These are phyloP conservation scores for Fusarium ambrosium DNA, from an alignment of 2,329 filamentous ascomycete species.

Conservation along the genomic window DNA sequence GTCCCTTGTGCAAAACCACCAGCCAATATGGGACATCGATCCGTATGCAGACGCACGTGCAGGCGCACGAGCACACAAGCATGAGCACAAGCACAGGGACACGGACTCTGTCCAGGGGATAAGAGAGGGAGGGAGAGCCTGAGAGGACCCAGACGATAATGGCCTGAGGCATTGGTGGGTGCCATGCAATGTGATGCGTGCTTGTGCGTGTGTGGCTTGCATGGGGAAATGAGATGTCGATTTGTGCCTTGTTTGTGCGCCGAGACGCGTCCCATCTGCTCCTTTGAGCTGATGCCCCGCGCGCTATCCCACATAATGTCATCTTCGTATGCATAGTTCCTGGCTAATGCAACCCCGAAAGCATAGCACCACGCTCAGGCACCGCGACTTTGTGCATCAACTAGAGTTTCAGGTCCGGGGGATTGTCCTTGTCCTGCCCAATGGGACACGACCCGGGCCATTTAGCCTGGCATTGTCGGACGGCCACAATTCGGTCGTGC, in stretches of 20 bases:
- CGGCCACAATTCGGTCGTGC: conserved; percentile 45
- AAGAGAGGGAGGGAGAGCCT: not conserved
- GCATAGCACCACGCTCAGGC: conserved; percentile 37
- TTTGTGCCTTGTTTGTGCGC: conserved; percentile 47
- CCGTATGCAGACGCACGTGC: conserved; percentile 23
- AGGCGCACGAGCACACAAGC: conserved; percentile 25
- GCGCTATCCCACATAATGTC: conserved; percentile 28
- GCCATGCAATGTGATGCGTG: conserved; percentile 23
- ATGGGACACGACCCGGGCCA: conserved; percentile 47
- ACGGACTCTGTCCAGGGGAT: conserved; percentile 12
- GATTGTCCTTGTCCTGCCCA: conserved; percentile 39
- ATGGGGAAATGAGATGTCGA: conserved; percentile 45
- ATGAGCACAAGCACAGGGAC: conserved; percentile 30
- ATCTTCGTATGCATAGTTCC: conserved; percentile 40
- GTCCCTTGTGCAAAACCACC: conserved; percentile 9
- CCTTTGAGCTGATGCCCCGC: conserved; percentile 27
- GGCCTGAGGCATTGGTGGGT: conserved; percentile 21
- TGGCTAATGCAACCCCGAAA: conserved; percentile 49
- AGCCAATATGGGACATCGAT: conserved; percentile 5
- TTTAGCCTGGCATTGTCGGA: conserved; percentile 31
- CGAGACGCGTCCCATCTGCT: conserved; percentile 21
- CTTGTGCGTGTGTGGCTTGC: conserved; percentile 46
- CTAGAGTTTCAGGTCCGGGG: conserved; percentile 53
- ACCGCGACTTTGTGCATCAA: conserved; percentile 50
- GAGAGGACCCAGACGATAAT: not conserved